Conservation (phyloP, 441 rosid genomes). For the Gossypium schwendimanii region DNA sequence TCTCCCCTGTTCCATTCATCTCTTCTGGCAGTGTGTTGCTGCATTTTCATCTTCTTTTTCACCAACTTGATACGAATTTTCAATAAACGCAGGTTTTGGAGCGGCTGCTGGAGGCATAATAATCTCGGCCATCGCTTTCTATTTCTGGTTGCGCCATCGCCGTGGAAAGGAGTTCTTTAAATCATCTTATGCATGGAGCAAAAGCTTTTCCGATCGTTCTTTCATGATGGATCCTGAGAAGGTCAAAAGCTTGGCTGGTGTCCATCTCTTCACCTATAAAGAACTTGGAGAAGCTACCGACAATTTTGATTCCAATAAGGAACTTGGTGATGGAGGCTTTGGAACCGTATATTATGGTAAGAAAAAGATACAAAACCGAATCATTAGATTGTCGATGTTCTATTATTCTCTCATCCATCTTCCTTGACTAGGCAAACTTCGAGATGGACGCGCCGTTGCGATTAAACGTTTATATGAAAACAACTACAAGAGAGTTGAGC, state of each 20-base stretch:
- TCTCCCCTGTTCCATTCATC: not conserved
- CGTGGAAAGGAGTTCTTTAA: conserved; percentile 23
- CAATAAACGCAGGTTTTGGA: conserved; percentile 17
- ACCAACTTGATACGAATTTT: not conserved
- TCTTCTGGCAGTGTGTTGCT: not conserved
- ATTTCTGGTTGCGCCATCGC: conserved; percentile 20
- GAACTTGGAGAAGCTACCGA: conserved; percentile 79
- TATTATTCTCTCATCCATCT: not conserved
- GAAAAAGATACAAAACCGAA: not conserved
- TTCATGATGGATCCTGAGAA: conserved; percentile 34
- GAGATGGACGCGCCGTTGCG: conserved; percentile 76
- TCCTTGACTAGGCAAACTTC: conserved; percentile 43
- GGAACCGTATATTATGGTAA: conserved; percentile 81
- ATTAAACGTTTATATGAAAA: conserved; percentile 81
- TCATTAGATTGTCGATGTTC: not conserved
- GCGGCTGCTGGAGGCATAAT: conserved; percentile 19
- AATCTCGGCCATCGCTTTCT: conserved; percentile 5
- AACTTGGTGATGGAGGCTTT: conserved; percentile 86
- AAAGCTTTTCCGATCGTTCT: conserved; percentile 27
- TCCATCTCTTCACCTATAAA: conserved; percentile 48
- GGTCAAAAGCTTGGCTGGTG: conserved; percentile 32
- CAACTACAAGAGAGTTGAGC: conserved; percentile 61
- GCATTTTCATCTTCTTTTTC: not conserved
- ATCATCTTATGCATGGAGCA: conserved; percentile 25
- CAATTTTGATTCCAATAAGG: conserved; percentile 45